phyloP scores from a whole-genome alignment of 306 rosid genomes.

The Quercus dentata region DNA sequence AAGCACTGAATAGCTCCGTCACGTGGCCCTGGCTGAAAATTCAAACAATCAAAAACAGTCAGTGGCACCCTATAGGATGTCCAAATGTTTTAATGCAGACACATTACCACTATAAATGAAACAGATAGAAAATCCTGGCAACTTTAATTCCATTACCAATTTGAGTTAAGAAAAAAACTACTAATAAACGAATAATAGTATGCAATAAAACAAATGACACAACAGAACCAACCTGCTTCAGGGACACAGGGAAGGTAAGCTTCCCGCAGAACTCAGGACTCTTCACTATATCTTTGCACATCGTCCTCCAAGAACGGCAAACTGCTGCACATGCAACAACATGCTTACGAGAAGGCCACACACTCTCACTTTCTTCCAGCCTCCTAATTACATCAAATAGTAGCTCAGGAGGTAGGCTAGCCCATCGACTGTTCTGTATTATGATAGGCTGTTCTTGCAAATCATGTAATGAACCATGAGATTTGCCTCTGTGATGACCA shows the following conservation, averaged over 20 bases:
- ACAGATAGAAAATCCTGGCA: neutral
- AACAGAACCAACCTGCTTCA: slow-evolving; percentile 61
- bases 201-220: neutral
- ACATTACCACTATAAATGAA: slow-evolving; percentile 6
- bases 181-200: neutral
- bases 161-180: neutral
- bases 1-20: slow-evolving; percentile 78
- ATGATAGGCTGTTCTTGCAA: slow-evolving; percentile 61
- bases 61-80: neutral
- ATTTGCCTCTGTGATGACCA: slow-evolving; percentile 72
- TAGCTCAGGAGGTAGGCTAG: slow-evolving; percentile 76
- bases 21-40: slow-evolving; percentile 78
- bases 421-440: slow-evolving; percentile 78
- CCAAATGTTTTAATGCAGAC: neutral
- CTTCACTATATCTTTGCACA: slow-evolving; percentile 85
- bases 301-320: slow-evolving; percentile 82
- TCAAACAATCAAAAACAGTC: neutral
- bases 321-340: slow-evolving; percentile 89
- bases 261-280: slow-evolving; percentile 77
- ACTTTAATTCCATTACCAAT: neutral
- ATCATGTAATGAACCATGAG: slow-evolving; percentile 76
- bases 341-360: slow-evolving; percentile 77
- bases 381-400: slow-evolving; percentile 72
- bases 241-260: slow-evolving; percentile 81
- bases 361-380: slow-evolving; percentile 81